Percentiles rank a stretch among this genome's conserved stretches.
These are phyloP conservation scores for Chimonanthus salicifolius DNA, from an alignment of 164 flowering plant genomes.

Conservation along the genomic window DNA sequence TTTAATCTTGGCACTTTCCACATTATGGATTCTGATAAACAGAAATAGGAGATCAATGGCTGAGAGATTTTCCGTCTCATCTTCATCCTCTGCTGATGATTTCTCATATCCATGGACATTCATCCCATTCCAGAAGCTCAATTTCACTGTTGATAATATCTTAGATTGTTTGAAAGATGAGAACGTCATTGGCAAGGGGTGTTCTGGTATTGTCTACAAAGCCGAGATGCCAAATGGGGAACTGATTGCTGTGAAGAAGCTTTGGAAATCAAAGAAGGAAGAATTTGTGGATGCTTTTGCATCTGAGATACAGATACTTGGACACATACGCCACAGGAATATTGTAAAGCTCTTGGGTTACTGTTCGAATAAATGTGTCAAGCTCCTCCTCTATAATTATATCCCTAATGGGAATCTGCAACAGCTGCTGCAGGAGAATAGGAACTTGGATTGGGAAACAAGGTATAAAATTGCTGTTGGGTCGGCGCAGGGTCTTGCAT, in stretches of 20 bases:
- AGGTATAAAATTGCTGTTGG: slow-evolving; percentile 81
- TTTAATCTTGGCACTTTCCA: slow-evolving; percentile 40
- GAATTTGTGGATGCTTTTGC: slow-evolving; percentile 59
- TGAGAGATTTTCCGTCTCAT: slow-evolving; percentile 38
- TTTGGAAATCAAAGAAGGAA: slow-evolving; percentile 68
- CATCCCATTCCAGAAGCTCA: slow-evolving; percentile 88
- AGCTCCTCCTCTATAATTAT: slow-evolving; percentile 64
- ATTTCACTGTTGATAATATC: slow-evolving; percentile 64
- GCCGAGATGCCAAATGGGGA: slow-evolving; percentile 93
- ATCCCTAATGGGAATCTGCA: slow-evolving; percentile 67
- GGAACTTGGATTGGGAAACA: slow-evolving; percentile 74
- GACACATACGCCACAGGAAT: slow-evolving; percentile 76
- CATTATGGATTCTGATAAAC: slow-evolving; percentile 54
- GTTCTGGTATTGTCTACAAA: slow-evolving; percentile 83
- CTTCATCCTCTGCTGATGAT: slow-evolving; percentile 56
- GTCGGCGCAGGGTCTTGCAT: slow-evolving; percentile 72
- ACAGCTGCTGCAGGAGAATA: slow-evolving; percentile 51
- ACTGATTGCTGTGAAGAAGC: slow-evolving; percentile 83
- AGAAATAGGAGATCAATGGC: slow-evolving; percentile 43
- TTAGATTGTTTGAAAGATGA: slow-evolving; percentile 76
- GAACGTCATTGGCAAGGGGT: slow-evolving; percentile 89
- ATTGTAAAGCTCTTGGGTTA: slow-evolving; percentile 71
- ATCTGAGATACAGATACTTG: slow-evolving; percentile 70
- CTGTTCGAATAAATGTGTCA: slow-evolving; percentile 57
- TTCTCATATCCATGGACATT: slow-evolving; percentile 97